These are phyloP conservation scores for Madurella mycetomatis DNA, from an alignment of 2,329 filamentous ascomycete genomes.

Conservation along the genomic window DNA sequence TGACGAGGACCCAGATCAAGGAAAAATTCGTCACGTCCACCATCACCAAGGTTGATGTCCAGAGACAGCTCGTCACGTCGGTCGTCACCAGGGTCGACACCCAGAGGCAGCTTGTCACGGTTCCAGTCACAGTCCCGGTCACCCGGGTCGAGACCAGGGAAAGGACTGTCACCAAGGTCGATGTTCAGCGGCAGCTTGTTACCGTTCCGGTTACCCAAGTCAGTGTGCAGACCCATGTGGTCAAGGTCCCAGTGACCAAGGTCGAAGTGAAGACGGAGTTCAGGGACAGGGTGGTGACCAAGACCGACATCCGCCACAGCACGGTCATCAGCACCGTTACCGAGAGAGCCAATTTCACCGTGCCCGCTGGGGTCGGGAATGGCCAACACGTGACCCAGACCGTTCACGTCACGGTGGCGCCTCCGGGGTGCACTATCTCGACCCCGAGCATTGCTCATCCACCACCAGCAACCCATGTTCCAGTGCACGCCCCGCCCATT, in stretches of 20 bases:
- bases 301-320: background rate
- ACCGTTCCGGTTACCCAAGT: background rate
- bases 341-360: background rate
- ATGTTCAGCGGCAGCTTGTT: background rate
- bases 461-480: background rate
- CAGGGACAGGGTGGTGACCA: background rate
- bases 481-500: background rate
- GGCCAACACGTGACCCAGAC: background rate
- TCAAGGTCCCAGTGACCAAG: conserved; percentile 1
- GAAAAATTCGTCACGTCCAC: background rate
- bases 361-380: background rate
- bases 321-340: background rate
- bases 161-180: background rate
- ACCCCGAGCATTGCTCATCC: background rate
- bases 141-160: background rate
- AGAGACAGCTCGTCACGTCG: background rate
- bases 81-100: background rate
- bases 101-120: background rate
- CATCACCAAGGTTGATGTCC: background rate
- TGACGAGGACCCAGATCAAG: background rate
- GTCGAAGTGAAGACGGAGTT: conserved; percentile 4
- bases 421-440: background rate
- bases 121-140: background rate
- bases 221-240: background rate
- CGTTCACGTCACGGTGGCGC: background rate